Base-by-base conservation (phyloP, 176 grass and related monocot species). In the Paspalum notatum region DNA sequence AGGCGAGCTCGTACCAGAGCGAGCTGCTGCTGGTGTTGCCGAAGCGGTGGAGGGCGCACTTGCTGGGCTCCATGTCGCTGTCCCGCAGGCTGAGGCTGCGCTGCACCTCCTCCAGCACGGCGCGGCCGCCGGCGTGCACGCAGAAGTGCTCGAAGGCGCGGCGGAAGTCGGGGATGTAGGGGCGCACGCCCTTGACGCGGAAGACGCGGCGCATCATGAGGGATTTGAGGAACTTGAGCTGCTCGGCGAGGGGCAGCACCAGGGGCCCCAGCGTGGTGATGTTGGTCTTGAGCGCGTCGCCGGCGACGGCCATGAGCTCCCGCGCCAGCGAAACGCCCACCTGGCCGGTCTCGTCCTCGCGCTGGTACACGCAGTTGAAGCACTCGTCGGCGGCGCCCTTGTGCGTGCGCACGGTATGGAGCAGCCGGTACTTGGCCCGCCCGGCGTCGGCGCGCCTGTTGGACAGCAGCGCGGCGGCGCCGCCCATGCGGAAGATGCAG, bases 1-100 rank as follows among this genome's bases (percentile, higher is more conserved):
- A 90, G 10, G 91, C 91, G n/a, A 93, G 88, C 82, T 93, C 91
- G 71, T 93, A 93, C 88, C 91, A 93, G 2, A 90, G 87, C 42
- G 91, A 93, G 88, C 88, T 93, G 68, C 91, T 93, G 91, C 91
- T 93, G 3, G 91, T 93, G 91, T 93, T 93, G 54, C 91, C 91
- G 66, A 93, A 93, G 3, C 91, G 64, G 61, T 93, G 88, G 9
- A 93, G 82, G 20, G 88, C 2, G 82, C 88, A 87, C 72, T 66
- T 90, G 77, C 88, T 90, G 1, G 91, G 78, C 61, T 93, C 91
- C 85, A 93, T 90, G 78, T 93, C 88, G 40, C 9, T 44, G 74
- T 87, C 88, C 68, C 46, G 42, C 14, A 93, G 85, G 26, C 75
- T 81, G 7, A 93, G 67, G 79, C 83, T 93, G 41, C 65, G 63